Evolutionary conservation across 2,329 filamentous ascomycete species (phyloP).

Genomic region (Venturia asperata): DNA sequence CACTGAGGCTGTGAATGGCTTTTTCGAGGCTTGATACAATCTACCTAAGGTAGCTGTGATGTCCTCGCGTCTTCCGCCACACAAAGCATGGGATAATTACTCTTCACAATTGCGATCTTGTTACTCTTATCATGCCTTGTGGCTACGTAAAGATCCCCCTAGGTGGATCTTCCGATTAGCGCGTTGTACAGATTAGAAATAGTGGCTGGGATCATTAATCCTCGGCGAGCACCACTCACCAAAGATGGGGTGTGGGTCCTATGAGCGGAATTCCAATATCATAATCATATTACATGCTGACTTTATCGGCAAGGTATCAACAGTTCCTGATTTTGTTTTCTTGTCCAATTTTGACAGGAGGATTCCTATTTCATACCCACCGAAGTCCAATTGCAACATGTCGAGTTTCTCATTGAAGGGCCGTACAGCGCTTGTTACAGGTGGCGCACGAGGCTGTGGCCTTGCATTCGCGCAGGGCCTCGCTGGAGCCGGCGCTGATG

Average conservation of each 20-base stretch:
- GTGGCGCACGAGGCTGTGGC: conserved; percentile 80
- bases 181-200: not conserved
- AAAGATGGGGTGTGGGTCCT: not conserved
- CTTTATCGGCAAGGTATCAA: not conserved
- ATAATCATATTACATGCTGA: not conserved
- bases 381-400: conserved; percentile 2
- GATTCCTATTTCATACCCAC: no score
- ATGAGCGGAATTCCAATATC: not conserved
- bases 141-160: not conserved
- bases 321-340: not conserved
- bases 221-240: not conserved
- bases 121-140: not conserved
- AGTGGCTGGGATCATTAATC: not conserved
- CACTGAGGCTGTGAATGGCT: not conserved
- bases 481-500: conserved; percentile 77
- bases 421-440: conserved; percentile 77
- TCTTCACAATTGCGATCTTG: not conserved
- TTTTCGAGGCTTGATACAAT: not conserved
- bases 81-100: not conserved
- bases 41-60: not conserved
- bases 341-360: not conserved
- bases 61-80: not conserved
- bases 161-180: not conserved
- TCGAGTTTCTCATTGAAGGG: conserved; percentile 74
- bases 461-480: conserved; percentile 90